A percentile compares a stretch with the other conserved stretches of the same genome.
These are phyloP conservation scores for Spergularia marina DNA, from an alignment of 148 eudicot genomes.

Conservation along the genomic window DNA sequence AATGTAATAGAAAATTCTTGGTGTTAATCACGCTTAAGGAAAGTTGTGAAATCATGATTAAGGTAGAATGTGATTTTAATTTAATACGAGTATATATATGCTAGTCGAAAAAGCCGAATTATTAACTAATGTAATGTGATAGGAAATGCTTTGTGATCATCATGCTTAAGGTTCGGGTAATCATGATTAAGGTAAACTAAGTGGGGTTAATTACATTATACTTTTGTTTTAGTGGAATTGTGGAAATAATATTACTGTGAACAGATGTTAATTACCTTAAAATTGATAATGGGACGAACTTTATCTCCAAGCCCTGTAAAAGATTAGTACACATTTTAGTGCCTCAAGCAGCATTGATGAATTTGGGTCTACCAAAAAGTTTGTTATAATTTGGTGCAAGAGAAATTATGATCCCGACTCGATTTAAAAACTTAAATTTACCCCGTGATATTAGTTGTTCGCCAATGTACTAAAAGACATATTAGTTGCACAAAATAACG, in stretches of 20 bases:
- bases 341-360: background rate
- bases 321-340: slow-evolving; percentile 6
- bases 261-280: slow-evolving; percentile 34
- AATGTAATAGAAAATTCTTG: background rate
- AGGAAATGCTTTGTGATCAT: background rate
- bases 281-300: slow-evolving; percentile 45
- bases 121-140: no score
- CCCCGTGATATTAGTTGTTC: no score
- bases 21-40: background rate
- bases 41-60: no score
- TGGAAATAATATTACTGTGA: no score
- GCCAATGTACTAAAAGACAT: no score
- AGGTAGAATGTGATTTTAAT: no score
- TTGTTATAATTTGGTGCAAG: no score
- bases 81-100: no score
- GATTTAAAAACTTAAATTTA: no score
- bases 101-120: background rate
- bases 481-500: no score
- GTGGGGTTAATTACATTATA: slow-evolving; percentile 5
- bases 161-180: background rate
- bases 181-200: background rate
- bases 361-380: background rate
- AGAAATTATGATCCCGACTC: no score
- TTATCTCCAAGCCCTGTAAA: slow-evolving; percentile 41
- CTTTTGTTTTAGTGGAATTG: no score